Evolutionary conservation across 345 rosid species (phyloP).

Genomic region (Diplotaxis tenuifolia): DNA sequence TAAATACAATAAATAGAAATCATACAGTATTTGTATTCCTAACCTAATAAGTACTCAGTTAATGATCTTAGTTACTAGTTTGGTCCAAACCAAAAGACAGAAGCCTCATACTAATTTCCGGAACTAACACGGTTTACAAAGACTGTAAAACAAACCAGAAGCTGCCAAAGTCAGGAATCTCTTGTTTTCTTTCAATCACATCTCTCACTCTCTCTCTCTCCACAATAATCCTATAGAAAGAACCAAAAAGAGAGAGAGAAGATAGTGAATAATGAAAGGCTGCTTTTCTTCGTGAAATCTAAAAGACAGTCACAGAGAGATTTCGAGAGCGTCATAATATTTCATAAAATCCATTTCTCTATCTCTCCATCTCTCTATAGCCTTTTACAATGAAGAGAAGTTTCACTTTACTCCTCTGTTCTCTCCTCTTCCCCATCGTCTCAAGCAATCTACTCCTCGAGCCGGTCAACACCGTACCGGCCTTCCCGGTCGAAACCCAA

Average conservation of each 20-base stretch:
- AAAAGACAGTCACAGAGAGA: conserved; percentile 11
- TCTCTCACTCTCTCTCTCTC: conserved; percentile 22
- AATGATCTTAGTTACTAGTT: conserved; percentile 16
- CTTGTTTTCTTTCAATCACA: conserved; percentile 23
- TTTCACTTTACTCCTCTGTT: conserved; percentile 25
- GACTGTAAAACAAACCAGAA: conserved; percentile 37
- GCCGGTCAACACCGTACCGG: conserved; percentile 78
- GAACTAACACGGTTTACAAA: conserved; percentile 25
- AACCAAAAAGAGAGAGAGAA: conserved; percentile 29
- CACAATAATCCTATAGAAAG: conserved; percentile 22
- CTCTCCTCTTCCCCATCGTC: conserved; percentile 23
- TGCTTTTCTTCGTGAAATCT: conserved; percentile 27
- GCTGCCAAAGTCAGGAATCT: conserved; percentile 39
- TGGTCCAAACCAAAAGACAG: conserved; percentile 19
- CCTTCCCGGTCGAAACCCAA: conserved; percentile 68
- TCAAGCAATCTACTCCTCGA: conserved; percentile 56
- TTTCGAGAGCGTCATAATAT: conserved; percentile 11
- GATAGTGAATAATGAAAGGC: conserved; percentile 33
- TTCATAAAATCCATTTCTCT: not conserved
- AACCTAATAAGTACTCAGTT: not conserved
- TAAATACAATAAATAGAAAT: not conserved
- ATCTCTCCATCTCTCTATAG: conserved; percentile 11
- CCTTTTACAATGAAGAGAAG: conserved; percentile 23
- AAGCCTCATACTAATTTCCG: conserved; percentile 9
- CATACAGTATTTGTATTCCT: not conserved